These are phyloP conservation scores for Neurospora sp. DNA, from an alignment of 495 filamentous ascomycete species.

Conservation along the genomic window DNA sequence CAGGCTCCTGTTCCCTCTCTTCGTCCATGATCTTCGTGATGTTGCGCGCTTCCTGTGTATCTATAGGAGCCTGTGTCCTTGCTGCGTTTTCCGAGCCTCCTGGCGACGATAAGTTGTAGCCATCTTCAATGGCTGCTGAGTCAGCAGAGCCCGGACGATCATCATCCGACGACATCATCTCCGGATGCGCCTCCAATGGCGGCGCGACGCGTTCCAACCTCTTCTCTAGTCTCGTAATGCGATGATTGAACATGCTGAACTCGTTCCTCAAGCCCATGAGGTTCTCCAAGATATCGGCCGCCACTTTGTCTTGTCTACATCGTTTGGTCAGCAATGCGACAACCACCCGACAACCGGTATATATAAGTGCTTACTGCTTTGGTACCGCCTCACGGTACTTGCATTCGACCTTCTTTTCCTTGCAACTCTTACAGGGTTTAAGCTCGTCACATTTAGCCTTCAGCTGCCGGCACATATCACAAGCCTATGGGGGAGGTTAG, in stretches of 20 bases:
- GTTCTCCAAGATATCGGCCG: conserved; percentile 38
- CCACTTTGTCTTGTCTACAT: conserved; percentile 41
- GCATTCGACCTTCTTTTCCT: conserved; percentile 48
- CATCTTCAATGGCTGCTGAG: conserved; percentile 14
- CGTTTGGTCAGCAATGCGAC: conserved; percentile 6
- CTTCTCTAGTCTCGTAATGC: conserved; percentile 17
- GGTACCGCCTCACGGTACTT: conserved; percentile 57
- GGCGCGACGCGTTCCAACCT: conserved; percentile 10
- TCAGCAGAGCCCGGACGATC: conserved; percentile 15
- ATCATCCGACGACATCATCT: conserved; percentile 9
- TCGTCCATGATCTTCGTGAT: conserved; percentile 30
- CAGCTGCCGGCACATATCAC: conserved; percentile 56
- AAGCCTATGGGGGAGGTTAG: conserved; percentile 43
- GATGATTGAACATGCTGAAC: conserved; percentile 19
- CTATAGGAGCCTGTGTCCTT: conserved; percentile 9
- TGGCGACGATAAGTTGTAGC: conserved; percentile 12
- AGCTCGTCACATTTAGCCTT: conserved; percentile 65
- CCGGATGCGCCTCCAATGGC: conserved; percentile 3
- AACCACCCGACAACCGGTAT: neutral
- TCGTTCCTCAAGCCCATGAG: conserved; percentile 23
- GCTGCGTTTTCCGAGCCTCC: conserved; percentile 2
- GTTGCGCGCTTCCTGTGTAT: conserved; percentile 17
- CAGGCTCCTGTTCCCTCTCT: conserved; percentile 34
- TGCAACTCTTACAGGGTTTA: conserved; percentile 48
- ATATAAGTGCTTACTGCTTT: conserved; percentile 45